phyloP scores from a whole-genome alignment of 441 rosid genomes.

The Rhodomyrtus psidioides region DNA sequence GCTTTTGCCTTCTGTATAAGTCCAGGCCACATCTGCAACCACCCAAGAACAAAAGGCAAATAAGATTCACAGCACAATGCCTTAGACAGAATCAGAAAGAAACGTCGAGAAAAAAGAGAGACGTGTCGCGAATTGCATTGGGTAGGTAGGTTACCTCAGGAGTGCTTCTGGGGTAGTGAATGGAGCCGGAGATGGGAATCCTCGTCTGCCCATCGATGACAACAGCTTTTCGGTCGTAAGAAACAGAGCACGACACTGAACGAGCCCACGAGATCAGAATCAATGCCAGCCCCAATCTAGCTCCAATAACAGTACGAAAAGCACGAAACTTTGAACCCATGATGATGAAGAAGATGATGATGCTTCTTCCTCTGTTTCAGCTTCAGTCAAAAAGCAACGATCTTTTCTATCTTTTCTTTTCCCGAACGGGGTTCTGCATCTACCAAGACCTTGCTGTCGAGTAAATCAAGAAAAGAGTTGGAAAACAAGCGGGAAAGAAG shows the following conservation, averaged over 20 bases:
- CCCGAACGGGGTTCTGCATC: not conserved
- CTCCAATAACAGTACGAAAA: not conserved
- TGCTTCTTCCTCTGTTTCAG: not conserved
- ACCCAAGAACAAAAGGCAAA: not conserved
- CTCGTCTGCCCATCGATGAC: constrained; percentile 6
- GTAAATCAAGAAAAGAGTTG: not conserved
- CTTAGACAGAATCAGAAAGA: not conserved
- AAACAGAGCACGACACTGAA: not conserved
- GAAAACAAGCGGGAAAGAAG: not conserved
- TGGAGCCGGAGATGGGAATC: constrained; percentile 9
- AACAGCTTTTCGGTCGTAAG: not conserved
- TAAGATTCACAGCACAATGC: not conserved
- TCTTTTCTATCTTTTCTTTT: not conserved
- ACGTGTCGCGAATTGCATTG: not conserved
- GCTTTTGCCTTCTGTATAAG: constrained; percentile 3
- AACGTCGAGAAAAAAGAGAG: not conserved
- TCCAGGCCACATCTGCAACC: constrained; percentile 12
- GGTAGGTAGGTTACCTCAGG: not conserved
- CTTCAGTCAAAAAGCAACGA: not conserved
- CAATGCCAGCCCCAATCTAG: not conserved
- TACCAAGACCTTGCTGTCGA: not conserved
- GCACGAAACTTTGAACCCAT: not conserved
- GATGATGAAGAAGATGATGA: not conserved
- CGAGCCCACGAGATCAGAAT: not conserved
- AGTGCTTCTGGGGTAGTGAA: constrained; percentile 11